Conservation (phyloP, 345 rosid species). For the Salix exigua region DNA sequence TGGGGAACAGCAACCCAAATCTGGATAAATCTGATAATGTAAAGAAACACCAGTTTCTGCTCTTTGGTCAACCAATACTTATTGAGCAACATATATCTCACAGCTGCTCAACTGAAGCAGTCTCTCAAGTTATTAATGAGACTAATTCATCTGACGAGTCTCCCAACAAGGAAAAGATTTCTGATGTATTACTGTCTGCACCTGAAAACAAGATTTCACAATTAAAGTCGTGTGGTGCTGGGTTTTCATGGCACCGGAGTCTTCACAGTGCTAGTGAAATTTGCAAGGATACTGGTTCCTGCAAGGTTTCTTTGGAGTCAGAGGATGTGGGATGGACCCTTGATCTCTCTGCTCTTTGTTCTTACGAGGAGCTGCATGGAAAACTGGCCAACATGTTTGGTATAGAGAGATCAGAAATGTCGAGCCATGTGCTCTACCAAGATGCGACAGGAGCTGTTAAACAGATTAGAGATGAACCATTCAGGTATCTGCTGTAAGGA, state of each 20-base stretch:
- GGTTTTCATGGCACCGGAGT: slow-evolving; percentile 50
- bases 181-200: slow-evolving; percentile 29
- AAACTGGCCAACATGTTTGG: slow-evolving; percentile 73
- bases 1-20: slow-evolving; percentile 53
- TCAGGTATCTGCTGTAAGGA: slow-evolving; percentile 47
- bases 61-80: slow-evolving; percentile 85
- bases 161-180: slow-evolving; percentile 23
- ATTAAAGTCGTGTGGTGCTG: slow-evolving; percentile 33
- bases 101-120: slow-evolving; percentile 36
- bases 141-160: slow-evolving; percentile 27
- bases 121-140: slow-evolving; percentile 30
- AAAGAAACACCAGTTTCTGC: slow-evolving; percentile 67
- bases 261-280: slow-evolving; percentile 25
- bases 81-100: slow-evolving; percentile 59
- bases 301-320: slow-evolving; percentile 90
- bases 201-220: slow-evolving; percentile 23
- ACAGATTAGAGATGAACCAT: slow-evolving; percentile 73
- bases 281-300: slow-evolving; percentile 59
- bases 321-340: slow-evolving; percentile 86
- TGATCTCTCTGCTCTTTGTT: slow-evolving; percentile 63
- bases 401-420: slow-evolving; percentile 57
- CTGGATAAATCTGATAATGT: slow-evolving; percentile 44
- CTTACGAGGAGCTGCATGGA: slow-evolving; percentile 70
- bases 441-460: slow-evolving; percentile 58
- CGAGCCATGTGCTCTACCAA: slow-evolving; percentile 58